These are phyloP conservation scores for Chaetomium globosum DNA, from an alignment of 2,329 filamentous ascomycete species.

Conservation along the genomic window DNA sequence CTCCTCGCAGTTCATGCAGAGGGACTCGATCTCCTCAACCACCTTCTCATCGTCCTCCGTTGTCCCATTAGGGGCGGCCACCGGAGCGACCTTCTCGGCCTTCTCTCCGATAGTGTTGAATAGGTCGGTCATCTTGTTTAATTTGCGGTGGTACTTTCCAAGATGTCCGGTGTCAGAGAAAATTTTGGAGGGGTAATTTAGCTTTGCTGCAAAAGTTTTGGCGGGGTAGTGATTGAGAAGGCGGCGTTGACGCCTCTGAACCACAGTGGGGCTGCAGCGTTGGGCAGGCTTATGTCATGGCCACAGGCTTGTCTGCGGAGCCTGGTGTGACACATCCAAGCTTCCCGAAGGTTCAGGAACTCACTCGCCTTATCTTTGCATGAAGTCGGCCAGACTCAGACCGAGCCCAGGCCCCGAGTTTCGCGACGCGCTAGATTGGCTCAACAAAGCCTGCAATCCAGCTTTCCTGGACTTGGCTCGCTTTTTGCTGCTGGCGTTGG, in stretches of 20 bases:
- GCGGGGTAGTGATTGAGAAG: conserved; percentile 40
- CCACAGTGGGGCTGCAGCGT: conserved; percentile 24
- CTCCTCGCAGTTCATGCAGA: conserved; percentile 84
- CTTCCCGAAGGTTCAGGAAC: conserved; percentile 37
- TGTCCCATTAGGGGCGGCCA: conserved; percentile 43
- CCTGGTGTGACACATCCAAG: conserved; percentile 26
- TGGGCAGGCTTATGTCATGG: conserved; percentile 42
- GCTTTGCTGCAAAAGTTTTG: conserved; percentile 34
- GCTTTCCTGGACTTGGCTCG: conserved; percentile 66
- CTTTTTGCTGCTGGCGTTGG: conserved; percentile 65
- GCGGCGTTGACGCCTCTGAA: conserved; percentile 19
- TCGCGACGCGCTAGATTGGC: conserved; percentile 51
- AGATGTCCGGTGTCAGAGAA: conserved; percentile 23
- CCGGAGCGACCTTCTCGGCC: conserved; percentile 55
- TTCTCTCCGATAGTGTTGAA: conserved; percentile 67
- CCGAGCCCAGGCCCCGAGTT: conserved; percentile 44
- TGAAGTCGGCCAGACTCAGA: conserved; percentile 60
- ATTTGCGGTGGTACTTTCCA: conserved; percentile 42
- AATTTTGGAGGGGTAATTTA: conserved; percentile 47
- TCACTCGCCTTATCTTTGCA: conserved; percentile 42
- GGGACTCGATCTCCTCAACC: conserved; percentile 72
- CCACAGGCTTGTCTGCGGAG: not conserved
- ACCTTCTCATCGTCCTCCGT: conserved; percentile 50
- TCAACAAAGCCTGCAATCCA: conserved; percentile 66
- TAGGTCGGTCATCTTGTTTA: conserved; percentile 49